These are phyloP conservation scores for Larix kaempferi DNA, from an alignment of 75 land plant genomes.

Conservation along the genomic window DNA sequence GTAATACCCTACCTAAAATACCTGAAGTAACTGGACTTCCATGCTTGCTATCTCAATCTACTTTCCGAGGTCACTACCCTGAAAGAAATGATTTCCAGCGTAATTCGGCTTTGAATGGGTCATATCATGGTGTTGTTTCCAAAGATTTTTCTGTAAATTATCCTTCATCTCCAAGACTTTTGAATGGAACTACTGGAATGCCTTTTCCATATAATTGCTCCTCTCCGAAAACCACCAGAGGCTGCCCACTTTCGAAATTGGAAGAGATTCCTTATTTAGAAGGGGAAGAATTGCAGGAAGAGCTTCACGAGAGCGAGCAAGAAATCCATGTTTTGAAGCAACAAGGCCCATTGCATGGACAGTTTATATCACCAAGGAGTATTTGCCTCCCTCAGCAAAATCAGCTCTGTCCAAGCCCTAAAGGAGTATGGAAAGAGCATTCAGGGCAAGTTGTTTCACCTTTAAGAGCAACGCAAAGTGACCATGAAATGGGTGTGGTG, in stretches of 20 bases:
- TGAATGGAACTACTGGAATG: background rate
- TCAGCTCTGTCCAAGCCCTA: background rate
- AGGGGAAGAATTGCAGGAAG: slow-evolving; percentile 33
- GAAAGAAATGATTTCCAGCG: background rate
- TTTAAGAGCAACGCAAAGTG: slow-evolving; percentile 6
- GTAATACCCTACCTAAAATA: background rate
- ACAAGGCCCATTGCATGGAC: background rate
- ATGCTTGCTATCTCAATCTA: slow-evolving; percentile 7
- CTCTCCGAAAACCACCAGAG: slow-evolving; percentile 7
- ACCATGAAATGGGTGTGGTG: background rate
- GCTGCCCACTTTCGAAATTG: slow-evolving; percentile 36
- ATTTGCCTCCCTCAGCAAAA: background rate
- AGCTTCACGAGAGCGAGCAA: background rate
- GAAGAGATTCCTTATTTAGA: slow-evolving; percentile 33
- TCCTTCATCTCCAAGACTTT: slow-evolving; percentile 3
- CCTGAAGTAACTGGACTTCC: background rate
- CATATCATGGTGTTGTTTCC: too few species aligned
- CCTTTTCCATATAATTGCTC: background rate
- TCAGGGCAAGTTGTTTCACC: background rate
- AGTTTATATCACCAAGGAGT: slow-evolving; percentile 6
- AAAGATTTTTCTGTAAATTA: background rate
- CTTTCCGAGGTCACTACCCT: background rate
- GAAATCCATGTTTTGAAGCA: background rate
- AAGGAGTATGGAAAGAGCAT: slow-evolving; percentile 4
- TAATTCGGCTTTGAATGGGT: background rate